Evolutionary conservation across 2,329 filamentous ascomycete genomes (phyloP), one percentile per base, ranked within the genome.

Genomic region (Arthrobotrys entomopaga): DNA sequence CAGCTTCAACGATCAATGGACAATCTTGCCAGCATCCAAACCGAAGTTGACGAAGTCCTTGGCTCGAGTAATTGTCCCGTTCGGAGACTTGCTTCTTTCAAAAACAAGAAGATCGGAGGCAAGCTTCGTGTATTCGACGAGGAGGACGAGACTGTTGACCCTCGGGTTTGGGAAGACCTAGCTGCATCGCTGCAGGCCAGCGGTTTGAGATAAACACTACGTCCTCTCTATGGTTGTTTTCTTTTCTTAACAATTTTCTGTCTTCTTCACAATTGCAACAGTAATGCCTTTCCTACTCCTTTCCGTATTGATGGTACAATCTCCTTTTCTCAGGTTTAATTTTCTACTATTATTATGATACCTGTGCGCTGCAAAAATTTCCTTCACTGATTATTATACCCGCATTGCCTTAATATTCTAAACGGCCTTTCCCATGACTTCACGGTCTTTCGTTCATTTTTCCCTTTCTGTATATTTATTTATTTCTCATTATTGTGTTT

Each of bases 1-100:
- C 42, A 74, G 70, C 70, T 74, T 54, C 70, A 74, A 64, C 70
- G 70, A 15, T 67, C 63, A 1, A 63, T 74, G 63, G 70, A 74
- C 22, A 66, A 66, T 46, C 57, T 74, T n/a, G 70, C 54, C 50
- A 74, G 56, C 40, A 64, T 74, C 15, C 70, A 74, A 54, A 67
- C 40, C 52, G 70, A 74, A 43, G 70, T 74, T 34, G 70, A 74
- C 16, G 70, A 74, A 63, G 52, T 74, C 42, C 70, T 74, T 50
- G 70, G 70, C n/a, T 74, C 70, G 20, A 67, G 53, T 63, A 63
- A 20, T 48, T 74, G 70, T 22, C 70, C 63, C 6, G 70, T 74
- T 20, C 70, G 70, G 29, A 74, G 70, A 59, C 70, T 74, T 29
- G 57, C 70, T 20, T 74, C 70, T 4, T 74, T 63, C 61, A 74